These are phyloP conservation scores for Gymnopilus junonius DNA, from an alignment of 768 basidiomycete genomes.

Conservation along the genomic window DNA sequence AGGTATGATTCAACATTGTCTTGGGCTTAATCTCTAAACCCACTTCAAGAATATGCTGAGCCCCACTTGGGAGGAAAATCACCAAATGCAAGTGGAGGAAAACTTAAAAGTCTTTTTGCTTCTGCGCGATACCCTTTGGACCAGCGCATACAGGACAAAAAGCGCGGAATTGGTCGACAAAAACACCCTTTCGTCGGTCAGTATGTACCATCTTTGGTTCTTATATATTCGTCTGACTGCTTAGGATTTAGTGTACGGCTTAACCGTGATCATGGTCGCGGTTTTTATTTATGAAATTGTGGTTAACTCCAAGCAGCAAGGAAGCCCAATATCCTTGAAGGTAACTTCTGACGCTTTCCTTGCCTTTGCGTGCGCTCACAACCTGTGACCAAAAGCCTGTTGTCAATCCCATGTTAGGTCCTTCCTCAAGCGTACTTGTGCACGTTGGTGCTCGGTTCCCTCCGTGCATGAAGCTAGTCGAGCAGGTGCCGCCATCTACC, in stretches of 20 bases:
- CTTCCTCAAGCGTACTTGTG: constrained; percentile 82
- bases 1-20: constrained; percentile 38
- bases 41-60: constrained; percentile 66
- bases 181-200: constrained; percentile 76
- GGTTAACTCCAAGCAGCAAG: constrained; percentile 74
- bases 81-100: constrained; percentile 42
- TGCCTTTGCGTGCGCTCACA: not conserved
- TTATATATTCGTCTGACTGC: constrained; percentile 13
- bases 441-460: constrained; percentile 91
- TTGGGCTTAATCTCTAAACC: not conserved
- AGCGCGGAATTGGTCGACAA: constrained; percentile 83
- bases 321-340: constrained; percentile 85
- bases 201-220: constrained; percentile 14
- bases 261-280: constrained; percentile 69
- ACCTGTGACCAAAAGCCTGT: constrained; percentile 52
- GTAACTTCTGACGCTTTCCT: constrained; percentile 35
- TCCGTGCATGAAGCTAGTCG: constrained; percentile 85
- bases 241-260: constrained; percentile 53
- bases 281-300: constrained; percentile 88
- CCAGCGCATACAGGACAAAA: constrained; percentile 89
- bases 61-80: constrained; percentile 35
- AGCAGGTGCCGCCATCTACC: constrained; percentile 55
- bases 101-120: constrained; percentile 47
- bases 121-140: constrained; percentile 63
- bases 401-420: constrained; percentile 92